phyloP scores from a whole-genome alignment of 495 filamentous ascomycete genomes.

The Penicillium macrosclerotiorum region DNA sequence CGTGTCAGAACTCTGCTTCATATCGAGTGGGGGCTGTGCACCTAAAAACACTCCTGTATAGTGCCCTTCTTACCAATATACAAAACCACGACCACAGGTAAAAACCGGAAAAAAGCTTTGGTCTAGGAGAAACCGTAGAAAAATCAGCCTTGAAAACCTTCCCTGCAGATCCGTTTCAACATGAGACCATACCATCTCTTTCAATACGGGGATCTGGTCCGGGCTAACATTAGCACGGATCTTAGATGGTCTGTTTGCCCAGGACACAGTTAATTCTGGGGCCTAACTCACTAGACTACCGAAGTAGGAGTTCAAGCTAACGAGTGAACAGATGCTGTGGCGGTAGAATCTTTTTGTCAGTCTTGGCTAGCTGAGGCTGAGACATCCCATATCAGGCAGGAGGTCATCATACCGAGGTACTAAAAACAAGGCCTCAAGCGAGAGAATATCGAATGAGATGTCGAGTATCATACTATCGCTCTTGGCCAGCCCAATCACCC shows the following conservation, averaged over 20 bases:
- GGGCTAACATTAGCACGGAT: background rate
- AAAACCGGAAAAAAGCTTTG: slow-evolving; percentile 88
- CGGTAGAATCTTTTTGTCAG: slow-evolving; percentile 14
- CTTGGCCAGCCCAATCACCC: slow-evolving; percentile 68
- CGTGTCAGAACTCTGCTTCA: slow-evolving; percentile 13
- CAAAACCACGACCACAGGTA: slow-evolving; percentile 79
- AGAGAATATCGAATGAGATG: slow-evolving; percentile 81
- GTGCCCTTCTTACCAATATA: slow-evolving; percentile 61
- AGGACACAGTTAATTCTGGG: slow-evolving; percentile 51
- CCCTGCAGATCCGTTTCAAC: background rate
- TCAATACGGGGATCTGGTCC: slow-evolving; percentile 71
- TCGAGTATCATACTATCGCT: slow-evolving; percentile 63
- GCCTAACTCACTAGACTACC: slow-evolving; percentile 70
- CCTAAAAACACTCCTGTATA: slow-evolving; percentile 8
- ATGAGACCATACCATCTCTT: slow-evolving; percentile 66
- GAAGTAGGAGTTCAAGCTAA: slow-evolving; percentile 89
- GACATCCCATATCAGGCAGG: slow-evolving; percentile 3
- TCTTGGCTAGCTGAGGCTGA: no score
- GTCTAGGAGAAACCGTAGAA: slow-evolving; percentile 46
- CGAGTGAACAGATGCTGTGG: slow-evolving; percentile 73
- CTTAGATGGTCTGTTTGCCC: background rate
- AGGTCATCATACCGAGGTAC: slow-evolving; percentile 61
- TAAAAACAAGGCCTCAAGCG: slow-evolving; percentile 85
- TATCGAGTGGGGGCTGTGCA: slow-evolving; percentile 4
- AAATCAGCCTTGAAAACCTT: slow-evolving; percentile 29